Percentiles rank a stretch among this genome's conserved stretches.
Conservation (phyloP, 225 moss, liverwort and hornwort species). For the Neckera pumila region DNA sequence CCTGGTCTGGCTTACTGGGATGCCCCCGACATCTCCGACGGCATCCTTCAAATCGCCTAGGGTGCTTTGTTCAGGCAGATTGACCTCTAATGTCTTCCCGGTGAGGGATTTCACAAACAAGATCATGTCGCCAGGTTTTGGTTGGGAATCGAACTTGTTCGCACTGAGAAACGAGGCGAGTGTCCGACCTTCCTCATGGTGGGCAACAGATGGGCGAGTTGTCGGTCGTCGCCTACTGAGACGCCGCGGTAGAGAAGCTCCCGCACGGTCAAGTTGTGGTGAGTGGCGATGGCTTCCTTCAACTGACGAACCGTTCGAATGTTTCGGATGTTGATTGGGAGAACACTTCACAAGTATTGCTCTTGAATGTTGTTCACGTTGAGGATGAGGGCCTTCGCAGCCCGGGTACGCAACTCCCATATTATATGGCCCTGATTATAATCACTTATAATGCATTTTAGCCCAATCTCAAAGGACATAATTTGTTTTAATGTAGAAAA, state of each 20-base stretch:
- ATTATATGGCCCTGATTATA: too few species aligned
- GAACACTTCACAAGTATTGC: background rate
- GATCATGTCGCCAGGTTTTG: background rate
- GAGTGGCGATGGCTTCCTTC: background rate
- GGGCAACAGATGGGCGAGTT: background rate
- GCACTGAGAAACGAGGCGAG: background rate
- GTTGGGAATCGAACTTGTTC: background rate
- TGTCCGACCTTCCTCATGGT: background rate
- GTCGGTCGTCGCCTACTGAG: background rate
- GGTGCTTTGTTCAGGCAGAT: background rate
- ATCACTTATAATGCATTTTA: too few species aligned
- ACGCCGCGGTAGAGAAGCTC: background rate
- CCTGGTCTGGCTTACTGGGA: background rate
- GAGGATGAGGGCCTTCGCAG: background rate
- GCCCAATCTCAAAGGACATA: too few species aligned
- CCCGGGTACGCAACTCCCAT: too few species aligned
- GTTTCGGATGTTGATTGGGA: background rate
- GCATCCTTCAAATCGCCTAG: background rate
- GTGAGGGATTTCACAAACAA: fast-evolving
- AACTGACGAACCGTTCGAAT: background rate
- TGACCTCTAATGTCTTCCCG: background rate
- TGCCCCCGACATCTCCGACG: fast-evolving
- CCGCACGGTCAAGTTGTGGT: background rate
- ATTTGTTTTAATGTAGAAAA: too few species aligned
- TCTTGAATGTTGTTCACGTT: background rate